These are phyloP conservation scores for Blumeriella jaapii DNA, from an alignment of 2,329 filamentous ascomycete genomes.

Conservation along the genomic window DNA sequence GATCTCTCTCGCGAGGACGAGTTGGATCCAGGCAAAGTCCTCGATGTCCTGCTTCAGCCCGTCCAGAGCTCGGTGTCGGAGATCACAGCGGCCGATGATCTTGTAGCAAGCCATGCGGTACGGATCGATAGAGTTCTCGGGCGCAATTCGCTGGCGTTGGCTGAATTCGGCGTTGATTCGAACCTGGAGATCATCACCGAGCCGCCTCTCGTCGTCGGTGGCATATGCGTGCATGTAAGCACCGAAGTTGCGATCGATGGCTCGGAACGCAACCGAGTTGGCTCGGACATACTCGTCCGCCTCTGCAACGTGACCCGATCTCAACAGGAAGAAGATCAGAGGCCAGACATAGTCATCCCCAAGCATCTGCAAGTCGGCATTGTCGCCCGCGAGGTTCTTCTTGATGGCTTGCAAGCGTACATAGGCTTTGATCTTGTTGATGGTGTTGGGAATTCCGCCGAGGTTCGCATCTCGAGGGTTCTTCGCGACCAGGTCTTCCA, in stretches of 20 bases:
- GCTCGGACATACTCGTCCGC: constrained; percentile 77
- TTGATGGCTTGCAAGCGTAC: constrained; percentile 69
- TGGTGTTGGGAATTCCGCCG: constrained; percentile 75
- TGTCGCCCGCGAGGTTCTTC: constrained; percentile 76
- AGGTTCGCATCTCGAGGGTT: constrained; percentile 82
- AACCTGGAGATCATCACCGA: constrained; percentile 70
- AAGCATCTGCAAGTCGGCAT: constrained; percentile 66
- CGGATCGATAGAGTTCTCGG: constrained; percentile 80
- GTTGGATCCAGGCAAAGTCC: constrained; percentile 63
- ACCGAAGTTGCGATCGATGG: constrained; percentile 81
- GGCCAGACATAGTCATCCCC: constrained; percentile 86
- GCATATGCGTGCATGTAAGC: constrained; percentile 81
- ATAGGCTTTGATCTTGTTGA: constrained; percentile 88
- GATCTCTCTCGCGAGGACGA: constrained; percentile 56
- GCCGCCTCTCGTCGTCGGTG: constrained; percentile 60
- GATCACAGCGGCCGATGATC: constrained; percentile 72
- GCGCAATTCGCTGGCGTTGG: constrained; percentile 71
- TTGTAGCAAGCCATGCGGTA: constrained; percentile 98
- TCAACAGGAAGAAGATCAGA: constrained; percentile 81
- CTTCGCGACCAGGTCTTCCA: constrained; percentile 68
- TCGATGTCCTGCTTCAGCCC: constrained; percentile 47
- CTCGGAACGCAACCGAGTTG: constrained; percentile 71
- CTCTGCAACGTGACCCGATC: constrained; percentile 73
- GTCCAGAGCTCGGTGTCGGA: constrained; percentile 52
- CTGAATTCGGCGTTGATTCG: constrained; percentile 85